Conservation (phyloP, 805 yeast species). For the Pichia cabralensis region DNA sequence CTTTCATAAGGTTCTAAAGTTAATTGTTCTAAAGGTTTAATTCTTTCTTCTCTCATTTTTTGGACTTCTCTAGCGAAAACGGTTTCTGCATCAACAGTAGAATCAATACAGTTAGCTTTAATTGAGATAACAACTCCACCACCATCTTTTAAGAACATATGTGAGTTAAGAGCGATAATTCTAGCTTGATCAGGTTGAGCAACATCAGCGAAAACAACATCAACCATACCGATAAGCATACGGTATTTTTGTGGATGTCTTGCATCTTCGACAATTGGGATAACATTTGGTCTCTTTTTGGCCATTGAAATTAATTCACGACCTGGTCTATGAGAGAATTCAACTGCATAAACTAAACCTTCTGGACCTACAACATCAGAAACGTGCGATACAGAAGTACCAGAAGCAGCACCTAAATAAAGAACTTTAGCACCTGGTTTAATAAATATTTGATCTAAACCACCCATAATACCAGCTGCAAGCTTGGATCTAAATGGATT, state of each 20-base stretch:
- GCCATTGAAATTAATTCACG: slow-evolving; percentile 99
- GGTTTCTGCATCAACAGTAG: slow-evolving; percentile 98
- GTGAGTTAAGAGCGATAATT: slow-evolving; percentile 97
- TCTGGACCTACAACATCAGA: slow-evolving; percentile 98
- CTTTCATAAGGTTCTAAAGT: slow-evolving; percentile 99
- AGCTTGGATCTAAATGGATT: slow-evolving; percentile 99
- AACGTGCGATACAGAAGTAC: slow-evolving; percentile 98
- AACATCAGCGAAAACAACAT: slow-evolving; percentile 97
- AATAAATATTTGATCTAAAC: slow-evolving; percentile 94
- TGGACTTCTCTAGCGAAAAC: slow-evolving; percentile 99
- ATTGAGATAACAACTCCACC: slow-evolving; percentile 98
- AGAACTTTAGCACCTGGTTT: slow-evolving; percentile 97
- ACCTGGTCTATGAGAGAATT: slow-evolving; percentile 99
- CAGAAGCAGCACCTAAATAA: slow-evolving; percentile 98
- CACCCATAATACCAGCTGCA: slow-evolving; percentile 99
- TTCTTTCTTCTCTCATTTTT: slow-evolving; percentile 96
- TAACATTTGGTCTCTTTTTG: slow-evolving; percentile 98
- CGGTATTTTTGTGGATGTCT: slow-evolving; percentile 99
- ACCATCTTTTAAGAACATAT: slow-evolving; percentile 93
- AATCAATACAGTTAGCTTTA: slow-evolving; percentile 99
- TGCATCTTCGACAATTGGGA: slow-evolving; percentile 98
- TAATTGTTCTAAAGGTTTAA: slow-evolving; percentile 96
- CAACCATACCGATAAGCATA: slow-evolving; percentile 98
- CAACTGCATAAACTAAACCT: slow-evolving; percentile 98
- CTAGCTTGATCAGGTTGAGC: slow-evolving; percentile 99